Conservation (phyloP, 2,329 filamentous ascomycete genomes). For the Trichoderma atrobrunneum region DNA sequence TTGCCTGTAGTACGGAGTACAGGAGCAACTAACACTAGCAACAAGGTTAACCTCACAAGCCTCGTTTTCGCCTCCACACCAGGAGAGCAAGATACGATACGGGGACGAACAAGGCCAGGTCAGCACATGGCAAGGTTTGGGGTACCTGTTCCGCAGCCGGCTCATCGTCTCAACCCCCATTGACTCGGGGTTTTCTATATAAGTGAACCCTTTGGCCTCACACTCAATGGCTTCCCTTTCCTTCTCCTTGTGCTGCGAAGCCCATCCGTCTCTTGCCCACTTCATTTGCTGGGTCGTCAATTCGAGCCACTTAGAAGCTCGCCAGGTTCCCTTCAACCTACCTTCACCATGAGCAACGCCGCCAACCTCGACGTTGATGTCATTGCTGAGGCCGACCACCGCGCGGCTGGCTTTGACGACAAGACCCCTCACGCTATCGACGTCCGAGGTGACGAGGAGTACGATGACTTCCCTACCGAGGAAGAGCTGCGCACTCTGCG, state of each 20-base stretch:
- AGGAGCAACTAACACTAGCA: not conserved
- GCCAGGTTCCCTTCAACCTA: not conserved
- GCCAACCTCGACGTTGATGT: constrained; percentile 37
- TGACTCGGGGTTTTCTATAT: constrained; percentile 9
- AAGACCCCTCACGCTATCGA: constrained; percentile 24
- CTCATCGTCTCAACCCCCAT: not conserved
- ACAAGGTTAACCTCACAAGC: not conserved
- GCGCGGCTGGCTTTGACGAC: constrained; percentile 26
- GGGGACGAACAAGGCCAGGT: not conserved
- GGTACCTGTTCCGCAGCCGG: not conserved
- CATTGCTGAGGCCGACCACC: constrained; percentile 35
- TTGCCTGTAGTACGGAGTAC: not conserved
- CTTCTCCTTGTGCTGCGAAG: constrained; percentile 19
- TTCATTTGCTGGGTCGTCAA: constrained; percentile 5
- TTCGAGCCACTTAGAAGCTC: not conserved
- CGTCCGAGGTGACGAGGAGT: constrained; percentile 29
- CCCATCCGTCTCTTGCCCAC: constrained; percentile 1
- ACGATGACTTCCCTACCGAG: constrained; percentile 50
- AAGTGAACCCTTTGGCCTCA: not conserved
- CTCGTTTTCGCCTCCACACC: constrained; percentile 7
- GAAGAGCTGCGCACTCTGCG: constrained; percentile 61
- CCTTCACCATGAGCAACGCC: constrained; percentile 35
- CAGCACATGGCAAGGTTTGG: constrained; percentile 4
- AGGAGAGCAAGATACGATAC: not conserved
- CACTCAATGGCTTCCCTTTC: not conserved